Evolutionary conservation across 495 filamentous ascomycete genomes (phyloP).

Genomic region (Podospora pseudoanserina): DNA sequence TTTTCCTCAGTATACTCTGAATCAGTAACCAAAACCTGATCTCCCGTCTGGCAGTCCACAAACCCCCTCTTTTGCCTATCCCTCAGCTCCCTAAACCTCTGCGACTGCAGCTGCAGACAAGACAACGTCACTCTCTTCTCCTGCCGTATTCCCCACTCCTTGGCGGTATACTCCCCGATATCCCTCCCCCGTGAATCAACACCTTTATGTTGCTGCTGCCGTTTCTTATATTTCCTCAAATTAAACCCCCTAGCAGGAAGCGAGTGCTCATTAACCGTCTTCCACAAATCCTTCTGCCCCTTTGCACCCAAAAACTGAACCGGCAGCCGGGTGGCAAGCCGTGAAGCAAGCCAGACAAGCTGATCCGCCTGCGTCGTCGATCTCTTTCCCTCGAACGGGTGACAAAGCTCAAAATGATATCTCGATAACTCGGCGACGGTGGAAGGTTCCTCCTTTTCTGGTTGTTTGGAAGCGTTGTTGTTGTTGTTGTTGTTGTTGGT

Average conservation of each 20-base stretch:
- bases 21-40: conserved; percentile 28
- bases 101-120: conserved; percentile 28
- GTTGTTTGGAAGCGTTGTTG: neutral
- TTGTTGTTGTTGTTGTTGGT: neutral
- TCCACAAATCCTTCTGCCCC: conserved; percentile 49
- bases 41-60: conserved; percentile 13
- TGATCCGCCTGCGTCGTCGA: conserved; percentile 32
- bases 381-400: conserved; percentile 21
- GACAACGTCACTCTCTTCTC: conserved; percentile 30
- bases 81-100: conserved; percentile 29
- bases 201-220: neutral
- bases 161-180: conserved; percentile 37
- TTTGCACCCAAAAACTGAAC: conserved; percentile 33
- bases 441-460: conserved; percentile 4
- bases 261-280: conserved; percentile 37
- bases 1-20: conserved; percentile 46
- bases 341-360: conserved; percentile 35
- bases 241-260: neutral
- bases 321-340: conserved; percentile 19
- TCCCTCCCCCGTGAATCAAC: conserved; percentile 29
- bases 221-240: neutral
- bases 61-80: conserved; percentile 23
- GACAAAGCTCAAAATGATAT: conserved; percentile 38
- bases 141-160: conserved; percentile 36
- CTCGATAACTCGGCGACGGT: conserved; percentile 33